These are phyloP conservation scores for Gentiana dahurica DNA, from an alignment of 257 asterid species.

Conservation along the genomic window DNA sequence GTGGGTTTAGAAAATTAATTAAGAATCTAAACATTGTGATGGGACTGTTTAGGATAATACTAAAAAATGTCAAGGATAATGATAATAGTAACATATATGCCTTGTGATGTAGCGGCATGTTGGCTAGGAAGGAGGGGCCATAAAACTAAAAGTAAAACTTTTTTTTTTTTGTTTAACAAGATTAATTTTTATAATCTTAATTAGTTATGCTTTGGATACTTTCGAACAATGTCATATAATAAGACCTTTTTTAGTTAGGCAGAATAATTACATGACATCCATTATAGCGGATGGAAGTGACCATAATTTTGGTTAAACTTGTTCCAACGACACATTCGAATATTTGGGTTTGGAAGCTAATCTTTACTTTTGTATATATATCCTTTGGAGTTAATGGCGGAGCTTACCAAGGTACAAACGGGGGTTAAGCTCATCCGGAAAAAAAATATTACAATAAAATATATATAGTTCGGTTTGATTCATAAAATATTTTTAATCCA, in stretches of 20 bases:
- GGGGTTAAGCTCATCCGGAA: too few relatives aligned
- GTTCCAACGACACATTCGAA: too few relatives aligned
- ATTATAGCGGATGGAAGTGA: neutral
- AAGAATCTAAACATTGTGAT: neutral
- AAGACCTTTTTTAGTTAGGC: constrained; percentile 4
- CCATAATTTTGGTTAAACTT: too few relatives aligned
- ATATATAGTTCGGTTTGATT: too few relatives aligned
- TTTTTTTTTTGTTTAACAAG: neutral
- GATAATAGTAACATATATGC: constrained; percentile 6
- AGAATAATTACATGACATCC: neutral
- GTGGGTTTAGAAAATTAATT: neutral
- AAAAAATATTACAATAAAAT: too few relatives aligned
- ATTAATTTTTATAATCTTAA: neutral
- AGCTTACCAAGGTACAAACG: too few relatives aligned
- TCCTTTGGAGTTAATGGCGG: too few relatives aligned
- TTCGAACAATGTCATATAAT: constrained; percentile 6
- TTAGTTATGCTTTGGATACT: constrained; percentile 1
- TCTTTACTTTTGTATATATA: too few relatives aligned
- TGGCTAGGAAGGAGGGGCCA: constrained; percentile 3
- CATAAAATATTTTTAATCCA: too few relatives aligned
- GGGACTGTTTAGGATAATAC: constrained; percentile 6
- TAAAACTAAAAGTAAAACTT: neutral
- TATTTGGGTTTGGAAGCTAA: too few relatives aligned
- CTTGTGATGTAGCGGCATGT: constrained; percentile 18
- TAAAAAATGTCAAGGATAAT: constrained; percentile 10